A percentile compares a stretch with the other conserved stretches of the same genome.
Conservation (phyloP, 148 eudicot species). For the Pharnaceum exiguum region DNA sequence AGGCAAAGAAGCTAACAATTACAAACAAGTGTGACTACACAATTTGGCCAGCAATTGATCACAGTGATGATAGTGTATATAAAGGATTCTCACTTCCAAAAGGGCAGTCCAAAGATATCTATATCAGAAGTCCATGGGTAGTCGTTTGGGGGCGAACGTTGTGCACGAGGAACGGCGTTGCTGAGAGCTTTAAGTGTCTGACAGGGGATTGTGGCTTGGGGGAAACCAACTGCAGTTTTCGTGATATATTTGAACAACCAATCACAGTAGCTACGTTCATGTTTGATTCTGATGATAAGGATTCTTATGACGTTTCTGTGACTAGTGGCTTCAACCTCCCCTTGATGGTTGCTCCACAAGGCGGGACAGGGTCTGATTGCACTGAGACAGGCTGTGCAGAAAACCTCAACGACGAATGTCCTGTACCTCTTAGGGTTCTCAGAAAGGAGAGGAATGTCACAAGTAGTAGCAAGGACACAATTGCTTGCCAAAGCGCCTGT, state of each 20-base stretch:
- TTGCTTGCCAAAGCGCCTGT: too few species aligned
- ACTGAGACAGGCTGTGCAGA: conserved; percentile 4
- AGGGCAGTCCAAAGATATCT: conserved; percentile 31
- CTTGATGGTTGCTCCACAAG: conserved; percentile 1
- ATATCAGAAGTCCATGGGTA: conserved; percentile 25
- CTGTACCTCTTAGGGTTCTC: neutral
- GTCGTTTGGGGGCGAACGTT: conserved; percentile 64
- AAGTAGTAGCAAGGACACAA: too few species aligned
- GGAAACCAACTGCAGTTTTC: conserved; percentile 39
- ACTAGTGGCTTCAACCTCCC: conserved; percentile 4
- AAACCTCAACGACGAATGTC: neutral
- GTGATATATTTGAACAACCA: conserved; percentile 11
- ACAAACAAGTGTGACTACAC: conserved; percentile 53
- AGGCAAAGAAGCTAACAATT: conserved; percentile 33
- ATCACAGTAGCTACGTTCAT: conserved; percentile 38
- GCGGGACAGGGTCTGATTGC: neutral
- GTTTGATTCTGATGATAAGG: conserved; percentile 35
- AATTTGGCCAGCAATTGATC: conserved; percentile 52
- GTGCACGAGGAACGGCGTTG: conserved; percentile 32
- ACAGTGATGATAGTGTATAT: conserved; percentile 27
- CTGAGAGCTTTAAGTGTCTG: conserved; percentile 54
- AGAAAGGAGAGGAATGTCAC: neutral
- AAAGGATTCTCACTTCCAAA: conserved; percentile 47
- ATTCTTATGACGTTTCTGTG: conserved; percentile 27
- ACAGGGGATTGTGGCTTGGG: conserved; percentile 67